phyloP scores from a whole-genome alignment of 805 yeast species.

The Lachancea sp. region DNA sequence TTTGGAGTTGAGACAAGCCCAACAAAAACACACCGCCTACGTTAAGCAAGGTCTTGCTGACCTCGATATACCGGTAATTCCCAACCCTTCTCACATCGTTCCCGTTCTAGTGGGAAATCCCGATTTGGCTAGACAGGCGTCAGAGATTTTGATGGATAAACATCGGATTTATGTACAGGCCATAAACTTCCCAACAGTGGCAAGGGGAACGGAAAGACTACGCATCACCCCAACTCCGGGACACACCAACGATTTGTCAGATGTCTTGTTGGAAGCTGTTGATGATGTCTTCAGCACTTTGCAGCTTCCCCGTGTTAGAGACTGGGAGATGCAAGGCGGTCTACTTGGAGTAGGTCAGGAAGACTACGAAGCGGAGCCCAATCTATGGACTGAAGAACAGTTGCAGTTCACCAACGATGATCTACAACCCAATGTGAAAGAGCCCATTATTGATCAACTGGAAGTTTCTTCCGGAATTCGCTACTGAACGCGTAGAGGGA shows the following conservation, averaged over 20 bases:
- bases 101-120: conserved; percentile 96
- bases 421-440: conserved; percentile 58
- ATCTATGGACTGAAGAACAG: conserved; percentile 86
- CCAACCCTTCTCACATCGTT: conserved; percentile 95
- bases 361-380: conserved; percentile 42
- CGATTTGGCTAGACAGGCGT: conserved; percentile 81
- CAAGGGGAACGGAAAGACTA: conserved; percentile 91
- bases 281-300: conserved; percentile 75
- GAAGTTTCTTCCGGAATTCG: conserved; percentile 64
- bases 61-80: conserved; percentile 88
- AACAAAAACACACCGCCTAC: conserved; percentile 79
- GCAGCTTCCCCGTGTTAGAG: conserved; percentile 63
- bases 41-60: conserved; percentile 65
- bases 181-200: conserved; percentile 96
- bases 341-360: conserved; percentile 79
- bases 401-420: conserved; percentile 55
- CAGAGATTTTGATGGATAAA: conserved; percentile 78
- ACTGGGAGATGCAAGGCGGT: conserved; percentile 82
- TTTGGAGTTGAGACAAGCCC: conserved; percentile 69
- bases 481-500: background rate
- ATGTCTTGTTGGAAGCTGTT: conserved; percentile 68
- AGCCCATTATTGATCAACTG: conserved; percentile 55
- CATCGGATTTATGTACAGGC: conserved; percentile 94
- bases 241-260: conserved; percentile 70
- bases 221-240: conserved; percentile 99